These are phyloP conservation scores for Wallemia hederae DNA, from an alignment of 1,284 basidiomycete genomes.

Conservation along the genomic window DNA sequence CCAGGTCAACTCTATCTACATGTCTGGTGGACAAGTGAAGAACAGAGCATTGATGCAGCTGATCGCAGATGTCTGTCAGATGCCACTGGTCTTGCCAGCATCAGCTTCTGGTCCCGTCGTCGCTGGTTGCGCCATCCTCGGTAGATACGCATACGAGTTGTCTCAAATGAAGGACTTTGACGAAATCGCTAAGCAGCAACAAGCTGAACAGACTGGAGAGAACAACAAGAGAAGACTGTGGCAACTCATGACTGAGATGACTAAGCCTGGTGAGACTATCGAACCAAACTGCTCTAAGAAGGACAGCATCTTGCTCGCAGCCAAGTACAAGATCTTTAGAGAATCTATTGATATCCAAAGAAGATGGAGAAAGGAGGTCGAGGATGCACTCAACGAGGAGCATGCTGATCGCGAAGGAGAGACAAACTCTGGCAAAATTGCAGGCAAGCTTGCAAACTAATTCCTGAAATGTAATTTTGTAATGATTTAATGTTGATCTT, in stretches of 20 bases:
- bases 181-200: constrained; percentile 17
- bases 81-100: constrained; percentile 56
- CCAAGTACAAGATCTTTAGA: constrained; percentile 78
- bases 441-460: too few species aligned
- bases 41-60: constrained; percentile 58
- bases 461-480: too few species aligned
- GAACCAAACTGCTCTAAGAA: constrained; percentile 29
- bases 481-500: too few species aligned
- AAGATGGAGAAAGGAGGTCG: constrained; percentile 26
- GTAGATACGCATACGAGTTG: constrained; percentile 49
- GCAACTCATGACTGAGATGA: constrained; percentile 89
- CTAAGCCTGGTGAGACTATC: constrained; percentile 46
- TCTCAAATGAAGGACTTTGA: constrained; percentile 11
- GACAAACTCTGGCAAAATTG: too few species aligned
- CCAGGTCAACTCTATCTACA: constrained; percentile 55
- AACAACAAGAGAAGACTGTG: constrained; percentile 43
- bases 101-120: constrained; percentile 52
- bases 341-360: constrained; percentile 68
- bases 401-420: not conserved
- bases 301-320: constrained; percentile 47
- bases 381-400: constrained; percentile 5
- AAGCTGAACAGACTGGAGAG: constrained; percentile 21
- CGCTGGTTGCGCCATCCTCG: constrained; percentile 75
- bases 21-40: constrained; percentile 67
- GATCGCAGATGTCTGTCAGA: constrained; percentile 52